A percentile compares a stretch with the other conserved stretches of the same genome.
Conservation (phyloP, 2,329 filamentous ascomycete genomes). For the Monosporascus sp. region DNA sequence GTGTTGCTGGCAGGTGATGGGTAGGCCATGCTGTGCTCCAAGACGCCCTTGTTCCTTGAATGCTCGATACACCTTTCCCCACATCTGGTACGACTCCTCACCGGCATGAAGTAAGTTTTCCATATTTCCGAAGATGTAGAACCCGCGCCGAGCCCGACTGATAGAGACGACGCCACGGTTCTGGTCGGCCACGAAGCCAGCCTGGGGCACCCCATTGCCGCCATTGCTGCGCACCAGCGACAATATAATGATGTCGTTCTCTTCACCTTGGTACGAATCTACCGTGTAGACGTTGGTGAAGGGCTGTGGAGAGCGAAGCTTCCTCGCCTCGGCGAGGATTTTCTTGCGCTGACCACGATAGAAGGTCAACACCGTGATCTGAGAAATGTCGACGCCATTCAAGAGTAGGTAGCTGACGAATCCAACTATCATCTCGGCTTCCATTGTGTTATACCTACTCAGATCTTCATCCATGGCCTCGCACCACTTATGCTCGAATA, state of each 20-base stretch:
- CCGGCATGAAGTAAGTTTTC: conserved; percentile 43
- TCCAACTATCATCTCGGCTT: conserved; percentile 70
- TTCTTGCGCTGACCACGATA: conserved; percentile 77
- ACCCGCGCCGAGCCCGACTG: conserved; percentile 67
- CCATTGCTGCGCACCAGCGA: conserved; percentile 72
- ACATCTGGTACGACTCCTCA: conserved; percentile 37
- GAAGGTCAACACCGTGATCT: conserved; percentile 80
- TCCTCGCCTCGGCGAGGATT: conserved; percentile 46
- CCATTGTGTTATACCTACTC: conserved; percentile 63
- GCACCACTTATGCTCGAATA: conserved; percentile 53
- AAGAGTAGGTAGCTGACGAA: conserved; percentile 68
- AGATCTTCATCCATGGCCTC: conserved; percentile 59
- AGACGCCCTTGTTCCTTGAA: conserved; percentile 35
- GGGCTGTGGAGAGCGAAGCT: conserved; percentile 21
- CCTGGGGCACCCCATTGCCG: conserved; percentile 31
- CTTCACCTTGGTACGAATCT: conserved; percentile 86
- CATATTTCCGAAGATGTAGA: conserved; percentile 82
- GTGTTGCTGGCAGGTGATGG: conserved; percentile 61
- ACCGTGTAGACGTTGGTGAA: conserved; percentile 68
- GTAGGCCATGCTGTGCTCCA: conserved; percentile 39
- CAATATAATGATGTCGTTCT: conserved; percentile 77
- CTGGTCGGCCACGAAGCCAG: conserved; percentile 68
- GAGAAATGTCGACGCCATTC: conserved; percentile 53
- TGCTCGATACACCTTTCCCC: conserved; percentile 27
- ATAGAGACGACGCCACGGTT: conserved; percentile 55